Conservation (phyloP, 2,329 filamentous ascomycete genomes). For the Colletotrichum ledebouriae region DNA sequence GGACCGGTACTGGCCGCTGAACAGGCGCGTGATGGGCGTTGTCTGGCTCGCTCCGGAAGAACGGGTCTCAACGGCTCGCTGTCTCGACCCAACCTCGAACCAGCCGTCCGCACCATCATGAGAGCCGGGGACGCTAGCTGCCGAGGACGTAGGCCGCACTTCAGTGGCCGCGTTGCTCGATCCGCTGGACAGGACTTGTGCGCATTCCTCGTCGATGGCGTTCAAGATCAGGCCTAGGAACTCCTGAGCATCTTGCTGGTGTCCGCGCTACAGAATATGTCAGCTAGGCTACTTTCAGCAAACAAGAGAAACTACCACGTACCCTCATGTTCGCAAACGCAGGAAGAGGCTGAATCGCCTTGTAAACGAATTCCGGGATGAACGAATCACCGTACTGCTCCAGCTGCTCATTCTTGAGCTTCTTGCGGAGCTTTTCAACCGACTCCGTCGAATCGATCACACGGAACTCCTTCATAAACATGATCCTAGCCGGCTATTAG, state of each 20-base stretch:
- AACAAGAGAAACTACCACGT: conserved; percentile 53
- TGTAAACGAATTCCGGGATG: conserved; percentile 94
- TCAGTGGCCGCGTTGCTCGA: conserved; percentile 43
- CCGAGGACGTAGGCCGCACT: conserved; percentile 46
- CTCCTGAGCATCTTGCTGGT: conserved; percentile 98
- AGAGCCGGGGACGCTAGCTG: conserved; percentile 47
- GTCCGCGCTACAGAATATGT: conserved; percentile 75
- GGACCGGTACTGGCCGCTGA: conserved; percentile 90
- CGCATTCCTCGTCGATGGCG: conserved; percentile 93
- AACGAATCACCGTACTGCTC: conserved; percentile 93
- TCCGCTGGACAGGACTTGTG: conserved; percentile 71
- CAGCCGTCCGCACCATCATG: conserved; percentile 73
- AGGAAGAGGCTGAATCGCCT: conserved; percentile 87
- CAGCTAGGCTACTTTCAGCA: conserved; percentile 34
- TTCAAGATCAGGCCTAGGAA: conserved; percentile 95
- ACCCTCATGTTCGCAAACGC: conserved; percentile 94
- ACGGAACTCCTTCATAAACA: conserved; percentile 95
- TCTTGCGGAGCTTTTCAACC: conserved; percentile 78
- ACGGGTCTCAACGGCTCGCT: conserved; percentile 87
- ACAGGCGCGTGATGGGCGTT: conserved; percentile 93
- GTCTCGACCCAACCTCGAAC: conserved; percentile 94
- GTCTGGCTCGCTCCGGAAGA: conserved; percentile 82
- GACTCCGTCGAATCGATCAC: conserved; percentile 84
- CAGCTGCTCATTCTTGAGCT: conserved; percentile 84
- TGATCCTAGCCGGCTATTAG: conserved; percentile 72